These are phyloP conservation scores for Exophiala aquamarina DNA, from an alignment of 2,329 filamentous ascomycete species.

Conservation along the genomic window DNA sequence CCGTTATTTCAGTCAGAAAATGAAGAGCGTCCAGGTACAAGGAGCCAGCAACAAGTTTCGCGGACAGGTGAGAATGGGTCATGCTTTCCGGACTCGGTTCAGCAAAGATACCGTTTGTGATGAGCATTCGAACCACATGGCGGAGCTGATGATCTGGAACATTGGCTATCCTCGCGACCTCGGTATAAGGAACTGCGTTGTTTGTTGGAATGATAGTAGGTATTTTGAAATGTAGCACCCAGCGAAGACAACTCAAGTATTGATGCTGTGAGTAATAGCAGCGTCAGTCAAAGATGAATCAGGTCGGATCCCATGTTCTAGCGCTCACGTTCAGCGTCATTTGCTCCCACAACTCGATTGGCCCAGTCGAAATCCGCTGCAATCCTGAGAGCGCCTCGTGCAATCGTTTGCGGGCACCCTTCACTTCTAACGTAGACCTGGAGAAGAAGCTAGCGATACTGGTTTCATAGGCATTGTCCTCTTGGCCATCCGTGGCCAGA, in stretches of 20 bases:
- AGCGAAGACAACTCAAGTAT: slow-evolving; percentile 30
- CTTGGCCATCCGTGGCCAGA: too few species aligned
- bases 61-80: slow-evolving; percentile 57
- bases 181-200: slow-evolving; percentile 27
- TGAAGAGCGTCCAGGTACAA: slow-evolving; percentile 53
- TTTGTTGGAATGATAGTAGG: slow-evolving; percentile 30
- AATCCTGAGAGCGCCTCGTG: too few species aligned
- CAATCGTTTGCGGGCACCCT: too few species aligned
- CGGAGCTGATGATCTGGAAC: slow-evolving; percentile 30
- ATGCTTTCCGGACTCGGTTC: slow-evolving; percentile 53
- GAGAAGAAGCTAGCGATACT: too few species aligned
- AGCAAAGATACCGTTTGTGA: slow-evolving; percentile 58
- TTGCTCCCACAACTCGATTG: slow-evolving; percentile 1
- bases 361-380: neutral
- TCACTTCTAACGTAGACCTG: too few species aligned
- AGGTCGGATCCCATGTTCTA: neutral
- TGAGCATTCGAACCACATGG: slow-evolving; percentile 53
- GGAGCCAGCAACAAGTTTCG: slow-evolving; percentile 37
- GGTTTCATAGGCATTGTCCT: too few species aligned
- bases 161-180: slow-evolving; percentile 28
- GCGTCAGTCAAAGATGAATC: neutral
- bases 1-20: slow-evolving; percentile 42
- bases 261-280: slow-evolving; percentile 23
- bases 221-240: slow-evolving; percentile 35
- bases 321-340: slow-evolving; percentile 4